These are phyloP conservation scores for Fusarium verticillioides DNA, from an alignment of 2,329 filamentous ascomycete species.

Conservation along the genomic window DNA sequence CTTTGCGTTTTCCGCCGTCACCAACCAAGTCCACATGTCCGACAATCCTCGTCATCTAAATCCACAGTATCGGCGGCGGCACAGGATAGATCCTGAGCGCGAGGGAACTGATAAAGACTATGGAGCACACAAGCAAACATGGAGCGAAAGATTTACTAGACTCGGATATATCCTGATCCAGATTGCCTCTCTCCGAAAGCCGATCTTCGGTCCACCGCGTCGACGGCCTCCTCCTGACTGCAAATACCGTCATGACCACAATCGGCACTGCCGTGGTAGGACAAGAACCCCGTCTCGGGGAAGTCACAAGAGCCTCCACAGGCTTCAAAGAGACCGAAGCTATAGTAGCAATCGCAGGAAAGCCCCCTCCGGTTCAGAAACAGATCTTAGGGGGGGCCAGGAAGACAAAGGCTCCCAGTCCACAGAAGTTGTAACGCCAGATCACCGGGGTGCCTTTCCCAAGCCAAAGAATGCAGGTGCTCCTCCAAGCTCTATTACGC, in stretches of 20 bases:
- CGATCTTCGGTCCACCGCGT: background rate
- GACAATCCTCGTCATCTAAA: background rate
- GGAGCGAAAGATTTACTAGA: background rate
- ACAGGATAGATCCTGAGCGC: background rate
- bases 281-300: background rate
- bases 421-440: background rate
- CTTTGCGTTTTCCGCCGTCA: background rate
- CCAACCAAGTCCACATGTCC: background rate
- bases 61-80: background rate
- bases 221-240: background rate
- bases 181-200: background rate
- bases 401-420: background rate
- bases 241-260: background rate
- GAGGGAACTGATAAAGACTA: background rate
- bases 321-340: background rate
- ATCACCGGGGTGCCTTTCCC: background rate
- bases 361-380: background rate
- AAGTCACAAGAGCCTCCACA: background rate
- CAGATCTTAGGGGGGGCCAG: background rate
- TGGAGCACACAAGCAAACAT: background rate
- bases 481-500: background rate
- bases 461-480: background rate
- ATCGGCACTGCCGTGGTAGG: background rate
- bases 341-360: background rate
- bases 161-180: background rate